These are phyloP conservation scores for Sugiyamaella lignohabitans DNA, from an alignment of 805 yeast species.

Conservation along the genomic window DNA sequence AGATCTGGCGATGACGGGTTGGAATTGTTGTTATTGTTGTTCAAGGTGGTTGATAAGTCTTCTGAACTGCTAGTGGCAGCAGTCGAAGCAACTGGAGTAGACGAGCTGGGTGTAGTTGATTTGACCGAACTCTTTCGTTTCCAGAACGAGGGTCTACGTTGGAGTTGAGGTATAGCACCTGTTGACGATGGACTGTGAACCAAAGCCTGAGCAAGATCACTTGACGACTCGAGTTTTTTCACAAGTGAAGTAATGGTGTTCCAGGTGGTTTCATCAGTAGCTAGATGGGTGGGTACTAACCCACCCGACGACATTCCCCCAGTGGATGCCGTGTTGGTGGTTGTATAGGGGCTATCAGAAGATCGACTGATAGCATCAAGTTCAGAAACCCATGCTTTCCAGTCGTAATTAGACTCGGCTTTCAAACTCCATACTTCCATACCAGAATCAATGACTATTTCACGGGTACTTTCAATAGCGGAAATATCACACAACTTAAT, in stretches of 20 bases:
- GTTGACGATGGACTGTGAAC: background rate
- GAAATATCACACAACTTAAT: constrained; percentile 74
- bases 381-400: constrained; percentile 78
- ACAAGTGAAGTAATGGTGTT: background rate
- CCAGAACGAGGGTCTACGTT: constrained; percentile 20
- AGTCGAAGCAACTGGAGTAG: constrained; percentile 4
- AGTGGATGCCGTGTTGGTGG: background rate
- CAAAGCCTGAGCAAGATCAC: background rate
- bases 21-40: too few species aligned
- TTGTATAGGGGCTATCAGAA: background rate
- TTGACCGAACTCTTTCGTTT: constrained; percentile 4
- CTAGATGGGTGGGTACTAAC: background rate
- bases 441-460: constrained; percentile 85
- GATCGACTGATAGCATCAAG: constrained; percentile 38
- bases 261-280: background rate
- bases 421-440: constrained; percentile 89
- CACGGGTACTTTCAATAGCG: constrained; percentile 59
- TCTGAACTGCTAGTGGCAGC: constrained; percentile 8
- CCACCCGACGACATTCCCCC: too few species aligned
- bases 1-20: background rate
- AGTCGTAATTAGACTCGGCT: constrained; percentile 57
- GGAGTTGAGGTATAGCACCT: background rate
- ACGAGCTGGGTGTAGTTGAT: background rate
- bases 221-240: constrained; percentile 8
- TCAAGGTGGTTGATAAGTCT: background rate